Evolutionary conservation across 352 stramenopile genomes (phyloP), one percentile per base, ranked within the genome.

Genomic region (Phytopythium vexans): DNA sequence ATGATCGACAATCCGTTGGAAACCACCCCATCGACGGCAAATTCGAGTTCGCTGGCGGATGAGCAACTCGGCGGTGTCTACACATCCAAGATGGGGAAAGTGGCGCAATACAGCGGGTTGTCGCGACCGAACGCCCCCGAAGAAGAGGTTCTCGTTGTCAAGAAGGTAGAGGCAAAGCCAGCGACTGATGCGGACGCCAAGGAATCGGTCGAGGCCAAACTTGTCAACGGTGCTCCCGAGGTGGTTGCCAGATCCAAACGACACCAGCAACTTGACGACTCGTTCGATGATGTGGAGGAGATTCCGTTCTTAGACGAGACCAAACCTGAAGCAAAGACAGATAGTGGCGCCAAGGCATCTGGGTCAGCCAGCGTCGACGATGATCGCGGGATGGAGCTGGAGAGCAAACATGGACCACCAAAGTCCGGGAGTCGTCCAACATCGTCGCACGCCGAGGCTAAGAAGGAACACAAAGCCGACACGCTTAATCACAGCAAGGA

Each of bases 281-380:
- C 68, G n/a, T 73, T 85, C n/a, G 82, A 92, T 10, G 82, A 90
- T 27, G 70, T 92, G 2, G 82, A 92, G 48, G 82, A 92, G 38
- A 90, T 92, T 16, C 79, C 79, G 3, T 90, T 90, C 56, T 47
- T 92, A 1, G 77, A 90, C 38, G 74, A 88, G 21, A 49, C 59
- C 1, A 80, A 82, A 35, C 48, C 71, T 6, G 64, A 86, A 11
- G 40, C 69, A 0, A 87, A 88, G 54, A 16, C 35, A 7, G 34
- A 12, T 10, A 51, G 21, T n/a, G 37, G 52, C 7, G 15, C 37
- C 6, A 51, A 41, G 8, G 21, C 44, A 33, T 49, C 9, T 41
- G 53, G 8, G 11, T 34, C 1, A 16, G 36, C 12, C 10, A 37
- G 12, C 39, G 54, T 70, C 8, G 73, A 82, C 36, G 68, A 89